A percentile compares a stretch with the other conserved stretches of the same genome.
Conservation (phyloP, 169 alveolate genomes). For the Eimeria acervulina region DNA sequence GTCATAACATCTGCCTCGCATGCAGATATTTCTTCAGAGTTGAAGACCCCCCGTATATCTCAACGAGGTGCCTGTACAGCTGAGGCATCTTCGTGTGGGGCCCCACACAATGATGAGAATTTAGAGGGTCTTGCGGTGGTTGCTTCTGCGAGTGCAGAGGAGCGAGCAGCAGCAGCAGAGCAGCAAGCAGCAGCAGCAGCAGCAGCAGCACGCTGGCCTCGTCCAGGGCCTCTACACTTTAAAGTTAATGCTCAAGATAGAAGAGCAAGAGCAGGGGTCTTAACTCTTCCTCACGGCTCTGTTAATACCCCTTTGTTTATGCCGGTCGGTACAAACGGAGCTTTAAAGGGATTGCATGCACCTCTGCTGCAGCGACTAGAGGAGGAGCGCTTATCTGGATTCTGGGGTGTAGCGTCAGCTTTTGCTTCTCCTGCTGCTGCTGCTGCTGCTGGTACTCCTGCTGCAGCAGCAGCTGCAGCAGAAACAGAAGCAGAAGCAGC, state of each 20-base stretch:
- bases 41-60: no score
- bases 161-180: slow-evolving; percentile 32
- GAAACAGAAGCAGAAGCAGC: background rate
- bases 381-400: background rate
- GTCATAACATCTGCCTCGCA: no score
- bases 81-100: no score
- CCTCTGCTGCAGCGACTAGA: slow-evolving; percentile 53
- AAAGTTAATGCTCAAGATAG: slow-evolving; percentile 83
- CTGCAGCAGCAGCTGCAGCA: no score
- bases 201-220: slow-evolving; percentile 28
- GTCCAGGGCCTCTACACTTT: slow-evolving; percentile 70
- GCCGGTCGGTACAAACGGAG: slow-evolving; percentile 99
- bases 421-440: no score
- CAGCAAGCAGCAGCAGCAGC: slow-evolving; percentile 24
- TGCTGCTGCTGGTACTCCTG: no score
- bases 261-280: slow-evolving; percentile 96
- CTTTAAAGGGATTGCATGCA: slow-evolving; percentile 93
- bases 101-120: no score
- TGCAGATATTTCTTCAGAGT: no score
- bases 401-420: background rate
- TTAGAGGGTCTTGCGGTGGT: background rate
- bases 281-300: slow-evolving; percentile 97
- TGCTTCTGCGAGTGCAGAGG: background rate
- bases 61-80: no score
- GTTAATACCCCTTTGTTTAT: slow-evolving; percentile 98